Conservation (phyloP, 805 yeast species). For the Candida vaughaniae region DNA sequence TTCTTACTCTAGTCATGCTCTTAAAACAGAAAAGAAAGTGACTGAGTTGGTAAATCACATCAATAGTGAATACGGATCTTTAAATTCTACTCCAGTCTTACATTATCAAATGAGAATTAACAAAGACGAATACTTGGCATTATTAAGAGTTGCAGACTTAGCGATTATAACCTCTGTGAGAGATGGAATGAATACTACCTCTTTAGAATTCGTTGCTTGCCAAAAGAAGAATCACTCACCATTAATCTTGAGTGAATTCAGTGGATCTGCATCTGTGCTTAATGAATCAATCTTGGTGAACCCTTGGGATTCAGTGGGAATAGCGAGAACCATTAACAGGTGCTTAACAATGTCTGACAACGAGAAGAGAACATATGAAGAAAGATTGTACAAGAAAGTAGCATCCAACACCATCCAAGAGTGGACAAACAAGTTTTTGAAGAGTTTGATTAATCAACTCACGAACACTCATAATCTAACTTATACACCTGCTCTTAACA, state of each 20-base stretch:
- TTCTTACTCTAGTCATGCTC: conserved; percentile 51
- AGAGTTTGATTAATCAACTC: conserved; percentile 44
- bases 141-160: conserved; percentile 85
- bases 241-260: conserved; percentile 85
- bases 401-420: conserved; percentile 69
- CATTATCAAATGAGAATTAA: conserved; percentile 90
- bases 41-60: conserved; percentile 78
- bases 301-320: conserved; percentile 97
- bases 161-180: conserved; percentile 87
- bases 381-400: conserved; percentile 60
- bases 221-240: conserved; percentile 75
- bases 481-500: conserved; percentile 71
- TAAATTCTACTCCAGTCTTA: conserved; percentile 83
- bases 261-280: conserved; percentile 78
- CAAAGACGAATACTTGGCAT: conserved; percentile 84
- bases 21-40: conserved; percentile 75
- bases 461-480: conserved; percentile 44
- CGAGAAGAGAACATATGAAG: conserved; percentile 47
- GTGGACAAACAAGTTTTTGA: conserved; percentile 71
- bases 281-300: conserved; percentile 79
- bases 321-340: conserved; percentile 77
- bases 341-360: conserved; percentile 56
- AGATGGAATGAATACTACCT: conserved; percentile 96
- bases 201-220: conserved; percentile 87
- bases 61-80: conserved; percentile 79